Evolutionary conservation across 148 eudicot genomes (phyloP).

Genomic region (Nepenthes mirabilis): DNA sequence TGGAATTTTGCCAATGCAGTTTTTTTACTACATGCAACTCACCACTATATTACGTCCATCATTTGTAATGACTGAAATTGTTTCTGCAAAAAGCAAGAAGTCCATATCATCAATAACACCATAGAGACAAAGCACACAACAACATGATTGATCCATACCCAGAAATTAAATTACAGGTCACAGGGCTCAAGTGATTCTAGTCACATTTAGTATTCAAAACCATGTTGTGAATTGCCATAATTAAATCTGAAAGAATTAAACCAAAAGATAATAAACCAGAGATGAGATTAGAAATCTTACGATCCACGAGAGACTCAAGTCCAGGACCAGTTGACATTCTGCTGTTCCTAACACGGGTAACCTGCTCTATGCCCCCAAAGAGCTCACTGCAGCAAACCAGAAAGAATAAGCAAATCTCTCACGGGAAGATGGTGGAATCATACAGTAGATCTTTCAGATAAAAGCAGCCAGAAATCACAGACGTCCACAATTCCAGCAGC

Average conservation of each 20-base stretch:
- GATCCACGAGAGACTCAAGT: slow-evolving; percentile 75
- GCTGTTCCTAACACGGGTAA: slow-evolving; percentile 8
- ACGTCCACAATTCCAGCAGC: too few relatives aligned
- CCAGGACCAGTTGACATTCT: slow-evolving; percentile 63
- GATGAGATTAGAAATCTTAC: slow-evolving; percentile 29
- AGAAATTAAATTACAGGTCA: background rate
- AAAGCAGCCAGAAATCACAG: too few relatives aligned
- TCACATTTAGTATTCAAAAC: background rate
- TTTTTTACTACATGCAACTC: slow-evolving; percentile 18
- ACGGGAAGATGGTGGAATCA: too few relatives aligned
- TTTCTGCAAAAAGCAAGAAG: slow-evolving; percentile 31
- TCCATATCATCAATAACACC: slow-evolving; percentile 1
- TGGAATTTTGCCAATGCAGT: background rate
- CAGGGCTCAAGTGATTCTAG: background rate
- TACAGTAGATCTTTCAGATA: too few relatives aligned
- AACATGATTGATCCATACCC: background rate
- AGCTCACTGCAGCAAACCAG: background rate
- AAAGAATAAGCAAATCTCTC: background rate
- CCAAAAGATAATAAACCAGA: background rate
- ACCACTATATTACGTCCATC: slow-evolving; percentile 95
- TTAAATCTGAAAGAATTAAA: background rate
- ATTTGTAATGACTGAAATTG: slow-evolving; percentile 81
- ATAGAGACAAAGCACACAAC: background rate
- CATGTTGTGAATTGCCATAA: background rate
- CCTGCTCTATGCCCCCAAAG: slow-evolving; percentile 5